A percentile compares a stretch with the other conserved stretches of the same genome.
These are phyloP conservation scores for Aquilaria agallochum DNA, from an alignment of 441 rosid genomes.

Conservation along the genomic window DNA sequence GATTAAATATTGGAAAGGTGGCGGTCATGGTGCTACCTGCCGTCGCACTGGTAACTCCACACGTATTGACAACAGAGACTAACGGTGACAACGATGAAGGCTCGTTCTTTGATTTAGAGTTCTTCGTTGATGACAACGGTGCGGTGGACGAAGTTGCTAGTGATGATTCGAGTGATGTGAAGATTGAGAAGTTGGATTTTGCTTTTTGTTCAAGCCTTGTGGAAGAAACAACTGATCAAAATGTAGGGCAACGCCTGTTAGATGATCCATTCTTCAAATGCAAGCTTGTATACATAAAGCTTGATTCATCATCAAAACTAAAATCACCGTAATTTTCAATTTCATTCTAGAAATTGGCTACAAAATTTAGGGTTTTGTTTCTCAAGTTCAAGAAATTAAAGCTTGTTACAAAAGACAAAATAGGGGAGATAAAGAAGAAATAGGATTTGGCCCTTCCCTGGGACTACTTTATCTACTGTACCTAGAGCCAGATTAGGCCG, in stretches of 20 bases:
- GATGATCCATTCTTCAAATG: constrained; percentile 78
- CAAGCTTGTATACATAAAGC: constrained; percentile 45
- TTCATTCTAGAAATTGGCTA: constrained; percentile 70
- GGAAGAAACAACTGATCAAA: constrained; percentile 46
- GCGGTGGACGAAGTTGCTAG: constrained; percentile 24
- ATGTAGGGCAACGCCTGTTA: constrained; percentile 47
- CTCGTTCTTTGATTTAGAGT: constrained; percentile 87
- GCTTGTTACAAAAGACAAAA: constrained; percentile 21
- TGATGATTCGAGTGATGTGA: constrained; percentile 29
- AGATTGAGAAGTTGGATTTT: constrained; percentile 47
- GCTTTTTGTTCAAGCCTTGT: constrained; percentile 54
- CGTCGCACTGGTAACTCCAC: not conserved
- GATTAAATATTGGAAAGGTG: constrained; percentile 82
- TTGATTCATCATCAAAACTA: constrained; percentile 28
- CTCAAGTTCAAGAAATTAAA: constrained; percentile 58
- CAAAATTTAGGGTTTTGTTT: constrained; percentile 73
- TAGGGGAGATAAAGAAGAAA: constrained; percentile 12
- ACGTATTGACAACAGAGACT: constrained; percentile 23
- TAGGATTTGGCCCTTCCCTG: not conserved
- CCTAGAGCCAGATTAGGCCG: no score
- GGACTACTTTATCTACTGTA: no score
- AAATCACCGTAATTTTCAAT: constrained; percentile 53
- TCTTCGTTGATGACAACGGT: constrained; percentile 48
- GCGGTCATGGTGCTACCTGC: constrained; percentile 13
- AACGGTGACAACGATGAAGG: constrained; percentile 63